Conservation (phyloP, 1,284 basidiomycete species). For the Singerocomus inundabilis region DNA sequence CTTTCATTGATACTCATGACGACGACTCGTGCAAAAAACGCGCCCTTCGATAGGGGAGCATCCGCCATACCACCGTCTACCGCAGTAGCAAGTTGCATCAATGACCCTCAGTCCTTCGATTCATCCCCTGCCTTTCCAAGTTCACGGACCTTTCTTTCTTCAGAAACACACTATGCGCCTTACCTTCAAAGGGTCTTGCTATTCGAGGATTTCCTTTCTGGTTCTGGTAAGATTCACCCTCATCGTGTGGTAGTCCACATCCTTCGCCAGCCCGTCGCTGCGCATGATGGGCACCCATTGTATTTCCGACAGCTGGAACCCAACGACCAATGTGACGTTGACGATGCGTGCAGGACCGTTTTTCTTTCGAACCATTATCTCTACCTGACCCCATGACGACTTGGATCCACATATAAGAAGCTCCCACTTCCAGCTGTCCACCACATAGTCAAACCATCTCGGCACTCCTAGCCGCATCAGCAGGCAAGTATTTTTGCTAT, state of each 20-base stretch:
- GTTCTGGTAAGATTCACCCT: conserved; percentile 15
- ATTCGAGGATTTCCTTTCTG: not conserved
- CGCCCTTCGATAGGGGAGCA: not conserved
- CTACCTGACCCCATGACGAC: conserved; percentile 8
- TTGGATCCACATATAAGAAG: conserved; percentile 25
- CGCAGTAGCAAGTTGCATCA: conserved; percentile 3
- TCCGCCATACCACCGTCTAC: not conserved
- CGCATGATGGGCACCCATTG: conserved; percentile 17
- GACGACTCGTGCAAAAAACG: conserved; percentile 26
- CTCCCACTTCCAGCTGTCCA: not conserved
- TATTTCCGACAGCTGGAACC: conserved; percentile 23
- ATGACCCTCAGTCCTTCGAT: conserved; percentile 2
- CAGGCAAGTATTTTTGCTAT: conserved; percentile 9
- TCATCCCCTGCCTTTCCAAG: conserved; percentile 1
- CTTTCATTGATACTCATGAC: conserved; percentile 14
- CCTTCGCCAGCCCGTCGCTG: conserved; percentile 9
- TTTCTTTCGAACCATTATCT: not conserved
- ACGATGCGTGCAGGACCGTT: conserved; percentile 1
- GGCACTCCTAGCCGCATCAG: not conserved
- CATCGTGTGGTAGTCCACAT: conserved; percentile 1
- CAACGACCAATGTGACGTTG: conserved; percentile 5
- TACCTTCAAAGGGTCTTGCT: conserved; percentile 4
- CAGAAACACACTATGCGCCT: not conserved
- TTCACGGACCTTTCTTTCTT: conserved; percentile 3
- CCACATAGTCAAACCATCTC: conserved; percentile 10